Percentiles rank a stretch among this genome's conserved stretches.
Evolutionary conservation across 176 grass and related monocot genomes (phyloP).

Genomic region (Aegilops speltoides): DNA sequence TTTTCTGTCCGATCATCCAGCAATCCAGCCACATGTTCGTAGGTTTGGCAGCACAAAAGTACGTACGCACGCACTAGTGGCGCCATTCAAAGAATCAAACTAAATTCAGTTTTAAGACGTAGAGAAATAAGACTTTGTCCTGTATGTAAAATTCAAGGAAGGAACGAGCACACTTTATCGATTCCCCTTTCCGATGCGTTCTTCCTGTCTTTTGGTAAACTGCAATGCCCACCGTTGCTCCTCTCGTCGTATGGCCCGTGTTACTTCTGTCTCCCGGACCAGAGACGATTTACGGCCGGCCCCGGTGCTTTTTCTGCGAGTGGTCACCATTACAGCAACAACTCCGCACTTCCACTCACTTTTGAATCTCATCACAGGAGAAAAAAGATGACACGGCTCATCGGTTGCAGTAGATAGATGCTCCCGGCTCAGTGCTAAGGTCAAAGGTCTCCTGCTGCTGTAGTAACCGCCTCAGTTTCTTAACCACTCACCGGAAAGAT

Average conservation of each 20-base stretch:
- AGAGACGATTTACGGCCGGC: background rate
- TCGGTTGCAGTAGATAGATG: background rate
- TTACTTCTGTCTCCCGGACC: background rate
- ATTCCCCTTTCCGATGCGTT: background rate
- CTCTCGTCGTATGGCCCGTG: background rate
- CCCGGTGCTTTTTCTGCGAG: background rate
- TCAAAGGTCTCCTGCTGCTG: constrained; percentile 19
- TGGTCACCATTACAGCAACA: constrained; percentile 27
- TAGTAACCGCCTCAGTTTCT: background rate
- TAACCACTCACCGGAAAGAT: background rate
- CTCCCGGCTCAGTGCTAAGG: background rate
- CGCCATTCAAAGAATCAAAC: background rate
- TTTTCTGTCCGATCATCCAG: background rate
- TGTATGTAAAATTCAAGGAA: background rate
- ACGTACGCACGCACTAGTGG: background rate
- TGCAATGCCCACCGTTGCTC: background rate
- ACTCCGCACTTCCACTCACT: background rate
- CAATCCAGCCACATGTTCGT: too few species aligned
- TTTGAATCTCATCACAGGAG: background rate
- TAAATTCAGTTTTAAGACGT: background rate
- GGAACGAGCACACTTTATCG: background rate
- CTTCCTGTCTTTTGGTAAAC: background rate
- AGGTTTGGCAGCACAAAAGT: background rate
- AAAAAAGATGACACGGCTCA: background rate
- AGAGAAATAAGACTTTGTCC: background rate